Evolutionary conservation across 1,284 basidiomycete species (phyloP), one percentile per base, ranked within the genome.

Genomic region (Cerioporus squamosus): DNA sequence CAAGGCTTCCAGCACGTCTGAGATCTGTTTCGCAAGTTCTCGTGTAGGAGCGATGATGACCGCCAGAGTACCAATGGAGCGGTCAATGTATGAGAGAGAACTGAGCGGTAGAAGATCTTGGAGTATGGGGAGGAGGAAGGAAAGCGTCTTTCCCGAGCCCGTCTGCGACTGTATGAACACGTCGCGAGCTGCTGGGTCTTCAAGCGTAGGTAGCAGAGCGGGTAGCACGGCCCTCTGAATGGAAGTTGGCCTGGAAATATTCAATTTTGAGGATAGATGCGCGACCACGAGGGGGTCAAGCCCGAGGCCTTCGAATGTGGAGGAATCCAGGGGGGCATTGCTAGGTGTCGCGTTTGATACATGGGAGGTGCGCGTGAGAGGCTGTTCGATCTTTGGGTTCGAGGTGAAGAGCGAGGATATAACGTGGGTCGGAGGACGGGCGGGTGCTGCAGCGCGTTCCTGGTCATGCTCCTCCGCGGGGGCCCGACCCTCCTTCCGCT

Each of bases 111-210:
- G 83, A 43, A 97, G 86, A 70, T 97, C 94, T 67, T 99, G 95
- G 40, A 99, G 84, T 72, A 99, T 95, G 18, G 97, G 97, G 4
- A 99, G 85, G 17, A 99, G 85, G 77, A 94, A 99, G 3, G 97
- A 87, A 22, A 99, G 79, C 0, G 97, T 99, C 78, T 99, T 99
- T 67, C 97, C 97, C 0, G 96, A 98, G 59, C 97, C 97, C 0
- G 97, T 99, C 73, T 99, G 97, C 5, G 95, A 94, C 72, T 98
- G 96, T 53, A 99, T 92, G 71, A 99, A 95, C 15, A 94, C 86
- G 74, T 99, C 97, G 55, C 91, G 82, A 24, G 75, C 75, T 20
- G 70, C 66, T 50, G 75, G 75, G 36, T 76, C 76, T 46, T 75
- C 66, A 0, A 80, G 73, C 2, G 75, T 59, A 12, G 79, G 76